Conservation (phyloP, 2,329 filamentous ascomycete genomes). For the Bertia moriformis region DNA sequence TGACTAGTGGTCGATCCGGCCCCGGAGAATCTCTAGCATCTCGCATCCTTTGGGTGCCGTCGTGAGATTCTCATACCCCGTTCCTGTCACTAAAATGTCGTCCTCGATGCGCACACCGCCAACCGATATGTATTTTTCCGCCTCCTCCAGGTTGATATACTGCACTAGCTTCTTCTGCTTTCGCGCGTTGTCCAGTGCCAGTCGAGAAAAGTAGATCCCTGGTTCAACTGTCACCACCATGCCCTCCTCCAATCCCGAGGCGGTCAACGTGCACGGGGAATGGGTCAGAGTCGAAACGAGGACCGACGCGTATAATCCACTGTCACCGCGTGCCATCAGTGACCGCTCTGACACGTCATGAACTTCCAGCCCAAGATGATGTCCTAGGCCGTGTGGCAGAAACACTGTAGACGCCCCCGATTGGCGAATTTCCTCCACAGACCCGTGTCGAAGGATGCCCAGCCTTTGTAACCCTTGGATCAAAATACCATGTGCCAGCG, state of each 20-base stretch:
- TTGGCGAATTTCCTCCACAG: constrained; percentile 19
- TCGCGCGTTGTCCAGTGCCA: constrained; percentile 14
- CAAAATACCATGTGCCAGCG: constrained; percentile 41
- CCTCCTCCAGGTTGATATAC: constrained; percentile 49
- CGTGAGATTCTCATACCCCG: constrained; percentile 73
- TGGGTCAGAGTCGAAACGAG: background rate
- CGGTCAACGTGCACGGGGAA: background rate
- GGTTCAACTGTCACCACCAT: constrained; percentile 72
- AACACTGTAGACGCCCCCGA: constrained; percentile 16
- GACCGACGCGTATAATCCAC: background rate
- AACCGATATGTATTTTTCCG: constrained; percentile 60
- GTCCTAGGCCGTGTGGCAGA: constrained; percentile 18
- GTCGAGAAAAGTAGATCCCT: constrained; percentile 36
- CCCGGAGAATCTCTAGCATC: constrained; percentile 41
- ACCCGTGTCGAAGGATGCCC: constrained; percentile 42
- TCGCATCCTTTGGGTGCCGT: constrained; percentile 63
- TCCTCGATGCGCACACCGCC: constrained; percentile 91
- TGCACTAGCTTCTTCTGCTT: constrained; percentile 38
- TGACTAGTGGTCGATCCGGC: background rate
- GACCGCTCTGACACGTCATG: constrained; percentile 13
- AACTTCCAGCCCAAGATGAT: constrained; percentile 21
- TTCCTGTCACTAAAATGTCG: constrained; percentile 65
- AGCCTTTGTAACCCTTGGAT: constrained; percentile 40
- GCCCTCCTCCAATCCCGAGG: constrained; percentile 29
- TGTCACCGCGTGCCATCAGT: background rate